A percentile compares a stretch with the other conserved stretches of the same genome.
Evolutionary conservation across 768 basidiomycete genomes (phyloP).

Genomic region (Butyriboletus loyo): DNA sequence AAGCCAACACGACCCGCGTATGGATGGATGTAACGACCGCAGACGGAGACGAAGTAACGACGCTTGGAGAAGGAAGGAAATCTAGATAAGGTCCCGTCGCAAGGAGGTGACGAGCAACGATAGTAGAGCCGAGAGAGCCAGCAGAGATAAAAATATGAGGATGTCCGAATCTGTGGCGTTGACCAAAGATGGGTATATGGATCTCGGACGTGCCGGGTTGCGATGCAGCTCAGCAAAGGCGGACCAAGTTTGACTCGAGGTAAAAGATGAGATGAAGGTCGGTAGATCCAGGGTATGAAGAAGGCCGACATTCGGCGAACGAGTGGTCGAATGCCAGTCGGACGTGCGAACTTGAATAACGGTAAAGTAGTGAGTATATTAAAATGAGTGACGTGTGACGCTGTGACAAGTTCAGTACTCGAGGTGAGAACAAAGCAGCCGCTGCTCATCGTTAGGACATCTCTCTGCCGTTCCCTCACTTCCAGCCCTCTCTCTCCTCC

Average conservation of each 20-base stretch:
- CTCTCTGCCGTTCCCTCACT: slow-evolving; percentile 9
- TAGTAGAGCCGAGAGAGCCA: neutral
- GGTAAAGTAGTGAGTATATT: neutral
- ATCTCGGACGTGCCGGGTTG: neutral
- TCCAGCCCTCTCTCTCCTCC: neutral
- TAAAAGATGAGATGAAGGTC: neutral
- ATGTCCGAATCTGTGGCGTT: slow-evolving; percentile 10
- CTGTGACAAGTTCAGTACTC: slow-evolving; percentile 15
- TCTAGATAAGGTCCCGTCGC: neutral
- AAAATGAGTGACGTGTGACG: slow-evolving; percentile 16
- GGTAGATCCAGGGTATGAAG: neutral
- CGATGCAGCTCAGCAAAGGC: neutral
- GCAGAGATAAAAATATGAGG: slow-evolving; percentile 9
- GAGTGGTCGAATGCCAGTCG: neutral
- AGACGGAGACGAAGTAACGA: neutral
- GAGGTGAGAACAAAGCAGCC: slow-evolving; percentile 27
- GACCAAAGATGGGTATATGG: slow-evolving; percentile 18
- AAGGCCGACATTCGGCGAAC: neutral
- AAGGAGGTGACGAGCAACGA: neutral
- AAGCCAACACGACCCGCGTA: too few species aligned
- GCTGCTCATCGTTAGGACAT: slow-evolving; percentile 9
- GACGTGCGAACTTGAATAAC: neutral
- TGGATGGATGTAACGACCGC: neutral
- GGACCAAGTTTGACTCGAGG: neutral
- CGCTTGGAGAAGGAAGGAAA: neutral